Base-by-base conservation (phyloP, 176 grass and related monocot genomes). In the Areca catechu region DNA sequence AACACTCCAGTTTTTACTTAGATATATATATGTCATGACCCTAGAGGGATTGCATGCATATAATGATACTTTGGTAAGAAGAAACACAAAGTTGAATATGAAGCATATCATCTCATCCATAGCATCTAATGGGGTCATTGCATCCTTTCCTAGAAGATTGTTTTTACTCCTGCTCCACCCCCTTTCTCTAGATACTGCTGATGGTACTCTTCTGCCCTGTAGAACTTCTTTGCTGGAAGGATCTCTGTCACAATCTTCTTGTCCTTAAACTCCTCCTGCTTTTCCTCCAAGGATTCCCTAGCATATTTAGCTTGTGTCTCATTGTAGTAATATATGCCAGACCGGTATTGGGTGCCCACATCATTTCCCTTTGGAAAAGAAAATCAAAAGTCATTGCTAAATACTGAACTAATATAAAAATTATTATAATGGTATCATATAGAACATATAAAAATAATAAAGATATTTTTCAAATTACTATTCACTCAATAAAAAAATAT, bases 311-410 rank as follows among this genome's bases (percentile, higher is more conserved):
- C 80, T 75, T 97, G 92, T 61, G 84, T 86, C 56, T 80, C 65
- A 23, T 61, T 91, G 65, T 97, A 97, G 80, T 85, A 91, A 72
- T 97, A 97, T 77, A 91, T 97, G 54, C 92, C 92, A 15, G 92
- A 97, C 15, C 92, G 69, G 77, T 97, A 97, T 56, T 97, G 92
- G n/a, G 83, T 88, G 34, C 92, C 86, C 9, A 85, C 78, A 74
- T 97, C 86, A 43, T 82, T 80, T 74, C 86, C 92, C 92, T 89
- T 66, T 15, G 52, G 22, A 60, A 20, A 7, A 53, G 16, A 43
- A 16, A 52, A 59, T 19, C 50, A 34, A 22, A 30, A 23, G 7
- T 14, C 34, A 43, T 43, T 43, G 34, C 14, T 12, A 43, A 43
- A 43, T 43, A 1, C 34, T 43, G 0, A 43, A 43, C 3, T 43